phyloP scores from a whole-genome alignment of 1,284 basidiomycete genomes.

The Lentinula novae-zelandiae region DNA sequence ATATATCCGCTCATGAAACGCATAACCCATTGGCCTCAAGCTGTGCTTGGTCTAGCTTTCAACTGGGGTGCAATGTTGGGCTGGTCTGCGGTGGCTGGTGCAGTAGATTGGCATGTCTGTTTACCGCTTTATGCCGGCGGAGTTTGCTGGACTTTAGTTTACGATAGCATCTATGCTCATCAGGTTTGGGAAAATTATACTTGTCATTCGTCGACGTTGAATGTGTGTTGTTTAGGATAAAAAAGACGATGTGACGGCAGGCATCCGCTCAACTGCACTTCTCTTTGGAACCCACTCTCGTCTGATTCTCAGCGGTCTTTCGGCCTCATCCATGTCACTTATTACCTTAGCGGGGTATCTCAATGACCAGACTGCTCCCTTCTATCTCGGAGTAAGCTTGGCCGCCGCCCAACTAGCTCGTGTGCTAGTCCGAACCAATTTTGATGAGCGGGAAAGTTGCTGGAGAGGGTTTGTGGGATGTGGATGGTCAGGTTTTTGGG shows the following conservation, averaged over 20 bases:
- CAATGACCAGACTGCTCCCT: conserved; percentile 73
- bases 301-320: conserved; percentile 75
- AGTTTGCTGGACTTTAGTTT: conserved; percentile 92
- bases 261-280: conserved; percentile 93
- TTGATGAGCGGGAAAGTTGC: conserved; percentile 80
- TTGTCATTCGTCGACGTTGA: not conserved
- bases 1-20: conserved; percentile 98
- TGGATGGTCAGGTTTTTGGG: conserved; percentile 84
- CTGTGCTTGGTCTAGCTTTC: conserved; percentile 84
- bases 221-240: conserved; percentile 68
- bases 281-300: conserved; percentile 81
- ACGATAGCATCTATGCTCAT: conserved; percentile 98
- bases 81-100: conserved; percentile 90
- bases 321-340: conserved; percentile 70
- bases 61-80: conserved; percentile 98
- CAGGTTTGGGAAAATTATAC: conserved; percentile 52
- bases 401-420: conserved; percentile 80
- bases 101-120: conserved; percentile 80
- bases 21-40: conserved; percentile 95
- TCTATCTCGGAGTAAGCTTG: conserved; percentile 76
- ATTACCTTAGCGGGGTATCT: conserved; percentile 79
- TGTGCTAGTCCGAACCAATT: conserved; percentile 77
- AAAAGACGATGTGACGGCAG: conserved; percentile 82
- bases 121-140: conserved; percentile 90
- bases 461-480: conserved; percentile 91